Conservation (phyloP, 2,329 filamentous ascomycete species). For the Pseudocercospora fijiensis region DNA sequence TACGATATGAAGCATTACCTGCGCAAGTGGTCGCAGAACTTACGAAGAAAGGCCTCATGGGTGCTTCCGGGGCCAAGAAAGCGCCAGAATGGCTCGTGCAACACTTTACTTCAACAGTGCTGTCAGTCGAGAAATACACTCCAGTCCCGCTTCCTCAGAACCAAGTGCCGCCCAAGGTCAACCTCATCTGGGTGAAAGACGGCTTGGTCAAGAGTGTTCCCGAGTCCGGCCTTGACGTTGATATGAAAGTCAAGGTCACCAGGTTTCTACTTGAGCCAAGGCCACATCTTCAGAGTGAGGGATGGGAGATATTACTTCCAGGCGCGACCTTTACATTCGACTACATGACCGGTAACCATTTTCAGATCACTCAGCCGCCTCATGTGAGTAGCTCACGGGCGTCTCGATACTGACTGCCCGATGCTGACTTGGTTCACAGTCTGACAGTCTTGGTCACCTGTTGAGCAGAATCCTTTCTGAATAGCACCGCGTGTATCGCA, state of each 20-base stretch:
- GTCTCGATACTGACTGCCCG: neutral
- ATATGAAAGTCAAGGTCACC: slow-evolving; percentile 35
- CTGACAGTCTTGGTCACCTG: slow-evolving; percentile 23
- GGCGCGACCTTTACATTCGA: slow-evolving; percentile 31
- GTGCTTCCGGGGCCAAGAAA: slow-evolving; percentile 29
- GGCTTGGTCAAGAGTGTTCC: slow-evolving; percentile 34
- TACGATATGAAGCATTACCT: slow-evolving; percentile 31
- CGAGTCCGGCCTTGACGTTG: slow-evolving; percentile 33
- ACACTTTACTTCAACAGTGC: slow-evolving; percentile 35
- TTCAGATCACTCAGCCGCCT: slow-evolving; percentile 35
- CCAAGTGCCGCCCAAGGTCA: slow-evolving; percentile 31
- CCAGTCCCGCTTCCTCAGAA: slow-evolving; percentile 26
- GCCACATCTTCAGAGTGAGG: slow-evolving; percentile 31
- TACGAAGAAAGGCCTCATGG: slow-evolving; percentile 33
- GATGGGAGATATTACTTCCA: slow-evolving; percentile 35
- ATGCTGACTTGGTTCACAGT: slow-evolving; percentile 12
- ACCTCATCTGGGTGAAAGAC: slow-evolving; percentile 37
- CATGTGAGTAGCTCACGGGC: slow-evolving; percentile 27
- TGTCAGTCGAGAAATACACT: slow-evolving; percentile 34
- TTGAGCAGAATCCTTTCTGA: slow-evolving; percentile 10
- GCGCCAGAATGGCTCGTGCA: slow-evolving; percentile 36
- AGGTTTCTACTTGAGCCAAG: slow-evolving; percentile 36
- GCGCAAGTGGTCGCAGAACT: slow-evolving; percentile 30
- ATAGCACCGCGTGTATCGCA: neutral
- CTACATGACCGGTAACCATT: slow-evolving; percentile 38